Conservation (phyloP, 1,284 basidiomycete genomes). For the Paramarasmius palmivorus region DNA sequence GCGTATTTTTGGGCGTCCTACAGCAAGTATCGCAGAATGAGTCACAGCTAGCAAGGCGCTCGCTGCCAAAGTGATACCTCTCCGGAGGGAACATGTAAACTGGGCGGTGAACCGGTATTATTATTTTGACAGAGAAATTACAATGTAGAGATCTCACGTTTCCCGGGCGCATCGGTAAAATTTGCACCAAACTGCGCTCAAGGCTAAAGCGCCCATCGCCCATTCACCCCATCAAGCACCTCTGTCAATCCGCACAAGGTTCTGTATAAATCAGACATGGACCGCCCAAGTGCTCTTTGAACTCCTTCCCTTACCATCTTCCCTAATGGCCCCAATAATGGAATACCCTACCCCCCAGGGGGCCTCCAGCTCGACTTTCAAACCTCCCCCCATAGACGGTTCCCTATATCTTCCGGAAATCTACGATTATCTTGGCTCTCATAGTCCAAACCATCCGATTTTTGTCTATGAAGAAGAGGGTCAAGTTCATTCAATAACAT, state of each 20-base stretch:
- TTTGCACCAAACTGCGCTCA: neutral
- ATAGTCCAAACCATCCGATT: conserved; percentile 21
- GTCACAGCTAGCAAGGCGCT: too few relatives aligned
- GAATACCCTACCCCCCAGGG: conserved; percentile 3
- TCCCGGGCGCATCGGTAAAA: conserved; percentile 4
- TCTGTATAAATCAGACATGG: conserved; percentile 3
- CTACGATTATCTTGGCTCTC: conserved; percentile 19
- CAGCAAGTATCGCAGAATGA: too few relatives aligned
- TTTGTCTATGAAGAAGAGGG: conserved; percentile 19
- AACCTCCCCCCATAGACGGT: conserved; percentile 15
- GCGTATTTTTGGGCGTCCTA: too few relatives aligned
- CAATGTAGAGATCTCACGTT: neutral
- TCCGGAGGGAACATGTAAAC: too few relatives aligned
- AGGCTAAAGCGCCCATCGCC: conserved; percentile 2
- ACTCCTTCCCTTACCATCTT: neutral
- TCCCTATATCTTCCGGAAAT: conserved; percentile 20
- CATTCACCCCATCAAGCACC: neutral
- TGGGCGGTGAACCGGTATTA: too few relatives aligned
- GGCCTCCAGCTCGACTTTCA: conserved; percentile 11
- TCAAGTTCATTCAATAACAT: conserved; percentile 1
- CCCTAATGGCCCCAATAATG: neutral
- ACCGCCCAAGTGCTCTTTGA: neutral
- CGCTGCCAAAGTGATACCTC: too few relatives aligned
- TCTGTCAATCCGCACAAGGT: neutral
- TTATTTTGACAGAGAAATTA: too few relatives aligned